Evolutionary conservation across 176 grass and related monocot genomes (phyloP).

Genomic region (Rhipidocladum racemiflorum): DNA sequence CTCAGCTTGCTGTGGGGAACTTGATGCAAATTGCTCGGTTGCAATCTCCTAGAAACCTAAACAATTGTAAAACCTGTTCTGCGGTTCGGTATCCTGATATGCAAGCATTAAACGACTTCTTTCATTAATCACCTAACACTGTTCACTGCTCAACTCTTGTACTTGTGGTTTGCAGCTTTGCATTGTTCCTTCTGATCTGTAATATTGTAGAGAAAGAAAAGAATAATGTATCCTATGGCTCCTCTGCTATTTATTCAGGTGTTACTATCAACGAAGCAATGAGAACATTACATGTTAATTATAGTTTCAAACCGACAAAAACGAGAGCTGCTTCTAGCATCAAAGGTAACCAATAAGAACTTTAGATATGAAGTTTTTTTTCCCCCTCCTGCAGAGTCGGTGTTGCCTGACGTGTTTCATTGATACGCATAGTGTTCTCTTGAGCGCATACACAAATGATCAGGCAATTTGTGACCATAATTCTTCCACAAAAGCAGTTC

Average conservation of each 20-base stretch:
- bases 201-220: conserved; percentile 5
- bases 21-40: not conserved
- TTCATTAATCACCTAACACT: not conserved
- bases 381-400: not conserved
- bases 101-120: not conserved
- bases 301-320: not conserved
- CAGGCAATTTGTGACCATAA: not conserved
- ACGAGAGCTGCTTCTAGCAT: not conserved
- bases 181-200: not conserved
- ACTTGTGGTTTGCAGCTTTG: not conserved
- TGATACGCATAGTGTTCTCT: not conserved
- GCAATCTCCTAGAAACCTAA: not conserved
- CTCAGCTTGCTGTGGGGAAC: not conserved
- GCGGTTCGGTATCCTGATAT: not conserved
- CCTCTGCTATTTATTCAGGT: conserved; percentile 6
- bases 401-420: not conserved
- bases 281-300: not conserved
- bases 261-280: not conserved
- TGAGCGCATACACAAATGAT: not conserved
- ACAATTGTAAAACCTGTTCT: not conserved
- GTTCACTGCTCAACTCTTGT: not conserved
- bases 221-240: not conserved
- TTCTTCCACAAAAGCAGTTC: not conserved
- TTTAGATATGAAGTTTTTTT: not conserved
- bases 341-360: not conserved